phyloP scores from a whole-genome alignment of 2,329 filamentous ascomycete species.

The Clarireedia sp. region DNA sequence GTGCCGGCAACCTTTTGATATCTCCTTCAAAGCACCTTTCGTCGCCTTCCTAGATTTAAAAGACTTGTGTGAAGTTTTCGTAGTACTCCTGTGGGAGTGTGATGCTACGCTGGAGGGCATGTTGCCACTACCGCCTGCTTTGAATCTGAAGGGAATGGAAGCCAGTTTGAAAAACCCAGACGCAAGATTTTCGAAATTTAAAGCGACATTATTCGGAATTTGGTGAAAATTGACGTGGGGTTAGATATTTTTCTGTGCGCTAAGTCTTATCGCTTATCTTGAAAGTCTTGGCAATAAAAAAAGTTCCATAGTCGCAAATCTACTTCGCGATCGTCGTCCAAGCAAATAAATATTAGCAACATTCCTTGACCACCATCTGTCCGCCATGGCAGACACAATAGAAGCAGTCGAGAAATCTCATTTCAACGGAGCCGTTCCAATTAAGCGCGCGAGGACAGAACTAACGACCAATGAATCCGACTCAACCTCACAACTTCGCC shows the following conservation, averaged over 20 bases:
- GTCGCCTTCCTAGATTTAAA: slow-evolving; percentile 91
- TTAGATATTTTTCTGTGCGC: slow-evolving; percentile 12
- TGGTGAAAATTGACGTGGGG: neutral
- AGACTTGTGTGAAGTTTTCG: slow-evolving; percentile 77
- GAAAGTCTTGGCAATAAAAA: slow-evolving; percentile 3
- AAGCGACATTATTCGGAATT: slow-evolving; percentile 1
- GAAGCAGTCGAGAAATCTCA: slow-evolving; percentile 13
- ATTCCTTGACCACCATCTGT: neutral
- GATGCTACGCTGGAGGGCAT: slow-evolving; percentile 64
- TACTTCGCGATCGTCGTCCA: neutral
- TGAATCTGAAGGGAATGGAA: slow-evolving; percentile 79
- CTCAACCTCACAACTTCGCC: slow-evolving; percentile 32
- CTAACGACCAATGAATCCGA: slow-evolving; percentile 31
- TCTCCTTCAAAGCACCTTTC: slow-evolving; percentile 78
- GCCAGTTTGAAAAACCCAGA: slow-evolving; percentile 42
- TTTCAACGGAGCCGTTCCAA: slow-evolving; percentile 46
- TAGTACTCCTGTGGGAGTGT: slow-evolving; percentile 89
- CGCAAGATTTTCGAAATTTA: neutral
- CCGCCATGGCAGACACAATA: slow-evolving; percentile 14
- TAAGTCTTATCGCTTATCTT: slow-evolving; percentile 12
- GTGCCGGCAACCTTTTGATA: slow-evolving; percentile 61
- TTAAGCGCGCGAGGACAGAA: slow-evolving; percentile 43
- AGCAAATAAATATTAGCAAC: neutral
- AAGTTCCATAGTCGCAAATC: slow-evolving; percentile 2
- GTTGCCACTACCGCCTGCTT: slow-evolving; percentile 58